Evolutionary conservation across 2,329 filamentous ascomycete genomes (phyloP).

Genomic region (Penicillium sp.): DNA sequence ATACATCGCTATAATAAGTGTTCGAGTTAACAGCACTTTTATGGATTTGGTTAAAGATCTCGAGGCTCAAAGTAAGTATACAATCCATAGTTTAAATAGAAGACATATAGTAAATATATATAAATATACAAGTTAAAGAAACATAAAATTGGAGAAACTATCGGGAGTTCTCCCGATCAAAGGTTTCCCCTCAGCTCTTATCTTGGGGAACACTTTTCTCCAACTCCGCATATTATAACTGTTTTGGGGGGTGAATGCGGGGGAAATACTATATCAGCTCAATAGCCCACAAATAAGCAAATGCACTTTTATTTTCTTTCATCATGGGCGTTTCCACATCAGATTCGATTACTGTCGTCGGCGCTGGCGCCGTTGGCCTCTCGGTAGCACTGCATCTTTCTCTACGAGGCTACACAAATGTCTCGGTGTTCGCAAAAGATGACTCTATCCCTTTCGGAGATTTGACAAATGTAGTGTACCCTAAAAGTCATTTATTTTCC

Average conservation of each 20-base stretch:
- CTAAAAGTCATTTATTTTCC: neutral
- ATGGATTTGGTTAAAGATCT: neutral
- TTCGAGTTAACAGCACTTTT: neutral
- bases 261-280: constrained; percentile 15
- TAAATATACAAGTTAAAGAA: neutral
- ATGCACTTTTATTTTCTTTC: neutral
- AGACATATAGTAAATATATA: neutral
- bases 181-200: constrained; percentile 8
- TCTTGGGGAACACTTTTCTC: neutral
- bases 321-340: constrained; percentile 20
- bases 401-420: constrained; percentile 6
- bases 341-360: constrained; percentile 5
- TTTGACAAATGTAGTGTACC: constrained; percentile 4
- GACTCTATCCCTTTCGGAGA: neutral
- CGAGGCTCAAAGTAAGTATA: neutral
- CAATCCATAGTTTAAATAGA: neutral
- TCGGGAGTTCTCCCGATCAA: neutral
- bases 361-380: constrained; percentile 15
- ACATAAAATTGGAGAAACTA: neutral
- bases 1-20: neutral
- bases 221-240: constrained; percentile 14
- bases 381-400: constrained; percentile 8
- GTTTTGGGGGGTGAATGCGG: constrained; percentile 9
- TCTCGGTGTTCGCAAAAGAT: constrained; percentile 7
- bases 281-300: neutral